Conservation (phyloP, 805 yeast species). For the Metschnikowia koreensis region DNA sequence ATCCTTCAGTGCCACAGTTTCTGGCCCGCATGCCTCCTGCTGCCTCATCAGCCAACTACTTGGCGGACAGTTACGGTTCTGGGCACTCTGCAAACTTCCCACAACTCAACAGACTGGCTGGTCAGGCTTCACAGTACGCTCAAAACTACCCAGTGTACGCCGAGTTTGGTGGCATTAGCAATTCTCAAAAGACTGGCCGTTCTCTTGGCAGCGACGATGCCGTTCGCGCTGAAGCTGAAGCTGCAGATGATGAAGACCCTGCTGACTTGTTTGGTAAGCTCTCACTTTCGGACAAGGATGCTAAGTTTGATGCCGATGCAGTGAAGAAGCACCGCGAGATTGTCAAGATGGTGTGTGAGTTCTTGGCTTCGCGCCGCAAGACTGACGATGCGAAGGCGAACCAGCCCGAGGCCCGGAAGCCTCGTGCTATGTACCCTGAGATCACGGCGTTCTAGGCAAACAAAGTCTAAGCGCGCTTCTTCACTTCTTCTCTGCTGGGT, state of each 20-base stretch:
- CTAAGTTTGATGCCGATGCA: constrained; percentile 22
- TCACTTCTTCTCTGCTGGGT: neutral
- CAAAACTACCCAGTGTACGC: constrained; percentile 22
- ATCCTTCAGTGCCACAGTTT: constrained; percentile 24
- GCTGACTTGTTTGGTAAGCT: constrained; percentile 15
- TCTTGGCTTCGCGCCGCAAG: constrained; percentile 23
- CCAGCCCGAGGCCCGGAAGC: constrained; percentile 5
- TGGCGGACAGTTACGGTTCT: constrained; percentile 9
- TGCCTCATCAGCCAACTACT: constrained; percentile 1
- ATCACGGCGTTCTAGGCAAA: constrained; percentile 37
- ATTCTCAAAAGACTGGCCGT: constrained; percentile 35
- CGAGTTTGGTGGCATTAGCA: constrained; percentile 39
- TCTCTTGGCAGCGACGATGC: constrained; percentile 7
- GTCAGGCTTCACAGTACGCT: constrained; percentile 11
- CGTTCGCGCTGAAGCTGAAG: neutral
- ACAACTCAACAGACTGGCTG: constrained; percentile 28
- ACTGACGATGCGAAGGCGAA: neutral
- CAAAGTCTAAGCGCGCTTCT: neutral
- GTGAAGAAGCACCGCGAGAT: constrained; percentile 38
- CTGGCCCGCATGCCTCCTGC: constrained; percentile 6
- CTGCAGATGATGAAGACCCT: constrained; percentile 9
- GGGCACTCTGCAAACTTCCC: constrained; percentile 23
- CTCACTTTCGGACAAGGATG: constrained; percentile 13
- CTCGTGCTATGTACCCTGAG: constrained; percentile 33
- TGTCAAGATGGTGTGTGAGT: constrained; percentile 33